A percentile compares a stretch with the other conserved stretches of the same genome.
Evolutionary conservation across 1,284 basidiomycete genomes (phyloP).

Genomic region (Termitomyces sp.): DNA sequence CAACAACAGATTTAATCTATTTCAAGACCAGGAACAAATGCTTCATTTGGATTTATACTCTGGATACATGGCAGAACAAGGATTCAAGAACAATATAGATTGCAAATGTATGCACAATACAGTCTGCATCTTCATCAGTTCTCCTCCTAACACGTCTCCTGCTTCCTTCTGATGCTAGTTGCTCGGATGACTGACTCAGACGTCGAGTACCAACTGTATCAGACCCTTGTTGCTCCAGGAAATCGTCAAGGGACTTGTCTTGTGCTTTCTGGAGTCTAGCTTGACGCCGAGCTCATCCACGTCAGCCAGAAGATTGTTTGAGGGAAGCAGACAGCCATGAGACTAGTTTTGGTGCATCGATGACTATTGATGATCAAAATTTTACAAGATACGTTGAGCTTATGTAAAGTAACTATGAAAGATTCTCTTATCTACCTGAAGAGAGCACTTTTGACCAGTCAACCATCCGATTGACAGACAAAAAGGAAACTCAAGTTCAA

Average conservation of each 20-base stretch:
- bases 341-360: too few species aligned
- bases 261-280: neutral
- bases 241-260: neutral
- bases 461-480: too few species aligned
- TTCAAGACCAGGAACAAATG: too few species aligned
- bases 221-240: neutral
- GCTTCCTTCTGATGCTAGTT: neutral
- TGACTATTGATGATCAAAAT: too few species aligned
- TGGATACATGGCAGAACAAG: neutral
- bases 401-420: too few species aligned
- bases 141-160: neutral
- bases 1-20: too few species aligned
- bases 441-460: too few species aligned
- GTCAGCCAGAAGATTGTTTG: neutral
- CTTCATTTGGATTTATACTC: neutral
- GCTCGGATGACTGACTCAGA: neutral
- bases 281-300: neutral
- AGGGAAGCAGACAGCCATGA: neutral
- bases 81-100: neutral
- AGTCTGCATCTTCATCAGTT: neutral
- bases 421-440: too few species aligned
- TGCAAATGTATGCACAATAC: neutral
- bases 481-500: too few species aligned
- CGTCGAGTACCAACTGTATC: neutral
- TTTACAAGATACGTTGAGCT: too few species aligned